phyloP scores from a whole-genome alignment of 371 early-diverging fungal genomes.

The Astathelohania contejeani region DNA sequence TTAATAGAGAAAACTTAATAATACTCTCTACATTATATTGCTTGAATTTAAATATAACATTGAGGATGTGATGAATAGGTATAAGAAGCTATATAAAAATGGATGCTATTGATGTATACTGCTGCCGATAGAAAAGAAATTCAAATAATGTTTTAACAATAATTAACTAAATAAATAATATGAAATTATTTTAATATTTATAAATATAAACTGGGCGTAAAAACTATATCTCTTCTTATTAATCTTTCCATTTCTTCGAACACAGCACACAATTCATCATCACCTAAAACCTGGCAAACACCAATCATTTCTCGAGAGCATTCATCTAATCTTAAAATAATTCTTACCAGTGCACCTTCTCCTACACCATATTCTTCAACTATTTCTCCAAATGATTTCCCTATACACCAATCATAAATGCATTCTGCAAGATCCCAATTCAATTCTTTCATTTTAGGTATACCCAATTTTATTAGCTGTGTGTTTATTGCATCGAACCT shows the following conservation, averaged over 20 bases:
- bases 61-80: no score
- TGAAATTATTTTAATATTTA: not conserved
- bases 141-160: no score
- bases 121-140: no score
- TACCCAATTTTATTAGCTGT: conserved; percentile 13
- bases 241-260: not conserved
- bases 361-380: conserved; percentile 34
- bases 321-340: conserved; percentile 45
- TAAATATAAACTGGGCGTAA: not conserved
- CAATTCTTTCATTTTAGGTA: conserved; percentile 22
- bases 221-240: not conserved
- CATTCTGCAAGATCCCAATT: conserved; percentile 36
- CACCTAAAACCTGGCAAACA: conserved; percentile 38
- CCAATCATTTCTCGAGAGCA: conserved; percentile 47
- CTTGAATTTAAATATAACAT: no score
- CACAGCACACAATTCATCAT: conserved; percentile 22
- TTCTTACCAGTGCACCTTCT: conserved; percentile 49
- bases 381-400: conserved; percentile 35
- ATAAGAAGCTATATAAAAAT: no score
- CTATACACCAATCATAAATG: conserved; percentile 45
- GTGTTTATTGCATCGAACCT: conserved; percentile 4
- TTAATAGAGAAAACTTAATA: no score
- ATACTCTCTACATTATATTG: no score
- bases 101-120: no score
- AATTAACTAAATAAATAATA: no score